Percentiles rank a stretch among this genome's conserved stretches.
Conservation (phyloP, 2,329 filamentous ascomycete species). For the Aspergillus pseudonomiae region DNA sequence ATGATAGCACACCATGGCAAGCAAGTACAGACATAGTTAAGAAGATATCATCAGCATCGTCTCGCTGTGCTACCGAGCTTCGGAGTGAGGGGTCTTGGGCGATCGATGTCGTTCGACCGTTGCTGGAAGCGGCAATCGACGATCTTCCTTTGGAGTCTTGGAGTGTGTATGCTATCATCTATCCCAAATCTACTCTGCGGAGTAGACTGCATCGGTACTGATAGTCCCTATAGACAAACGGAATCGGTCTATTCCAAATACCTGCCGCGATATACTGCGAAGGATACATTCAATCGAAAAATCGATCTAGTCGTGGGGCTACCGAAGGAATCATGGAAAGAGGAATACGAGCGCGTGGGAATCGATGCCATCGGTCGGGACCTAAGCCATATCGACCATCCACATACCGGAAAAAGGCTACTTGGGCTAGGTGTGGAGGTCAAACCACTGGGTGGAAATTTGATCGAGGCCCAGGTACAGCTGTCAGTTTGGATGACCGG, state of each 20-base stretch:
- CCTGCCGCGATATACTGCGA: background rate
- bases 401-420: no score
- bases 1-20: background rate
- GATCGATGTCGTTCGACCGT: background rate
- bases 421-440: no score
- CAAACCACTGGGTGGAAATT: no score
- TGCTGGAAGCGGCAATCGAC: background rate
- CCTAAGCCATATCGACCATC: no score
- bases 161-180: background rate
- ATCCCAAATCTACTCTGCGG: fast-evolving
- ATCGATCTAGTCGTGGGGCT: background rate
- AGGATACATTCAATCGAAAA: background rate
- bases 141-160: background rate
- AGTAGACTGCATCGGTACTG: background rate
- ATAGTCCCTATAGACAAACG: background rate
- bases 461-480: no score
- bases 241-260: background rate
- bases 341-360: background rate
- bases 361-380: no score
- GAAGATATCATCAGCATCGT: background rate
- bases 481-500: no score
- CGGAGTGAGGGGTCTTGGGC: background rate
- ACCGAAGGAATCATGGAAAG: background rate
- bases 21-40: background rate
- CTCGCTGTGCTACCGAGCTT: background rate